Evolutionary conservation across 2,329 filamentous ascomycete species (phyloP).

Genomic region (Fusarium fracticaudum): DNA sequence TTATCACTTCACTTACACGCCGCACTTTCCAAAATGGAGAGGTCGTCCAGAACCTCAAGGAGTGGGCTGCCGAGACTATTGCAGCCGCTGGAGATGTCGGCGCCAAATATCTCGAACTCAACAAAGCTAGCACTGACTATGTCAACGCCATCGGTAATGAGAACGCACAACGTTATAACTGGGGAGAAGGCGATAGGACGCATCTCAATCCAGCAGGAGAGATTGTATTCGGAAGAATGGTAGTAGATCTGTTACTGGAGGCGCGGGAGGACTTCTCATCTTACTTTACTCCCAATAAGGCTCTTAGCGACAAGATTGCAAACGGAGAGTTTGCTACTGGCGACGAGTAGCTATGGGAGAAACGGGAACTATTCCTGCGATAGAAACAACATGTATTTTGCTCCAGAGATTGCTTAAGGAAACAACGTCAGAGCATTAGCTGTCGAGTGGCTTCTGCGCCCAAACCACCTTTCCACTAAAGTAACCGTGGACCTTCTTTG

Average conservation of each 20-base stretch:
- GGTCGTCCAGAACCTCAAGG: slow-evolving; percentile 6
- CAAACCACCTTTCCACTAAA: background rate
- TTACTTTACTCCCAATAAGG: background rate
- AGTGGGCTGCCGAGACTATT: slow-evolving; percentile 2
- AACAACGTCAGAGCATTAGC: rapidly evolving
- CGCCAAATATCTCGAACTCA: background rate
- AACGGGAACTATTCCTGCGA: rapidly evolving
- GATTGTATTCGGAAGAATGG: slow-evolving; percentile 2
- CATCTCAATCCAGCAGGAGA: slow-evolving; percentile 1
- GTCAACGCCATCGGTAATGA: background rate
- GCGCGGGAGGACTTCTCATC: background rate
- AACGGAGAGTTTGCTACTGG: slow-evolving; percentile 9
- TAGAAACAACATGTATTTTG: background rate
- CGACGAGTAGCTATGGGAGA: background rate
- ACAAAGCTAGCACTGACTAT: slow-evolving; percentile 8
- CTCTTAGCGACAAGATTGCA: slow-evolving; percentile 2
- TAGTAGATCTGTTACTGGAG: background rate
- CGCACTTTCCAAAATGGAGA: background rate
- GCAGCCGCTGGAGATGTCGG: background rate
- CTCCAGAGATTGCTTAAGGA: rapidly evolving
- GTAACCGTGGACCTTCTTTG: background rate
- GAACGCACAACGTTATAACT: slow-evolving; percentile 1
- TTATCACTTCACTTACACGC: background rate
- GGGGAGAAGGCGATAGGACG: background rate
- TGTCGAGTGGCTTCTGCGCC: background rate